Conservation (phyloP, 2,329 filamentous ascomycete species). For the Fusarium virguliforme region DNA sequence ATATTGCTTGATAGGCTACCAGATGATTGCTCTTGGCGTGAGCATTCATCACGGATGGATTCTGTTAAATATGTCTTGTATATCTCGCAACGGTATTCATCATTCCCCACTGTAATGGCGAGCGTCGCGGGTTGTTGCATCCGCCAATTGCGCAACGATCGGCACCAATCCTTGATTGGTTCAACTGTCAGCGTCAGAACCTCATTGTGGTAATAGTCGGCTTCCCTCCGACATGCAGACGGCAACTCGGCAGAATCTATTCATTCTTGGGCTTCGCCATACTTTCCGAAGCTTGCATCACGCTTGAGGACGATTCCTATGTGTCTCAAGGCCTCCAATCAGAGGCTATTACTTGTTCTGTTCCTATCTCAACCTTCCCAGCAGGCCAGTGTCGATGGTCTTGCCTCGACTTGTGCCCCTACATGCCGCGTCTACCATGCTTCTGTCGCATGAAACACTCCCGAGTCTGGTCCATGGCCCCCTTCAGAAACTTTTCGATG, state of each 20-base stretch:
- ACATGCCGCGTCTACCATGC: neutral
- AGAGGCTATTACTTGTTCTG: neutral
- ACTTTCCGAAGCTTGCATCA: neutral
- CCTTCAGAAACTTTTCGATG: neutral
- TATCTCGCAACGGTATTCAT: neutral
- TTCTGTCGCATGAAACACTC: neutral
- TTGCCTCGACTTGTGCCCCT: neutral
- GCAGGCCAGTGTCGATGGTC: neutral
- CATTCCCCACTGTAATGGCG: conserved; percentile 12
- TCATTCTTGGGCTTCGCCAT: neutral
- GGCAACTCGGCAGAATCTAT: neutral
- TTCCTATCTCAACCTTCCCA: neutral
- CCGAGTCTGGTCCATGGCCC: conserved; percentile 1
- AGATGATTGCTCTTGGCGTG: neutral
- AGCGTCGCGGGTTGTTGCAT: neutral
- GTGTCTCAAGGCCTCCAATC: neutral
- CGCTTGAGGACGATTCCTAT: neutral
- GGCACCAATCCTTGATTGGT: neutral
- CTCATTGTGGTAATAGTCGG: conserved; percentile 8
- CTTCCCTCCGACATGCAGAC: neutral
- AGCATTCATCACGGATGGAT: neutral
- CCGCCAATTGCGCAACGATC: conserved; percentile 1
- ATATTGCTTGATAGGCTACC: neutral
- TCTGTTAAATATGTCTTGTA: conserved; percentile 1
- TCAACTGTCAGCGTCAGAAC: neutral